Conservation (phyloP, 768 basidiomycete species). For the Cystofilobasidium ferigula region DNA sequence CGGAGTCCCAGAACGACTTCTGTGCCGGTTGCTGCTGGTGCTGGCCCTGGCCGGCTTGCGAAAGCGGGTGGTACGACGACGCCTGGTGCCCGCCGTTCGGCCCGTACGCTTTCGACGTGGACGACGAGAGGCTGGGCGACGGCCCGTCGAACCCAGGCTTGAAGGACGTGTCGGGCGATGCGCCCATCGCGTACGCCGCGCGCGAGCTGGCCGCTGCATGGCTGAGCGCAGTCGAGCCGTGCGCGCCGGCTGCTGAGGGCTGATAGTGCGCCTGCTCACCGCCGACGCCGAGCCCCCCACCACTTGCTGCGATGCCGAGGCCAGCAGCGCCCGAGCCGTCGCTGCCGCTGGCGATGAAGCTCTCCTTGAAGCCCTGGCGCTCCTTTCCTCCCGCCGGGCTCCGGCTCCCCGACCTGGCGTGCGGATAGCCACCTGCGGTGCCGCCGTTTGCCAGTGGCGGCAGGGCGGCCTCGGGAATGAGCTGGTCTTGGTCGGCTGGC, state of each 20-base stretch:
- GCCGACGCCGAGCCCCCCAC: too few species aligned
- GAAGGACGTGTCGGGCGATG: too few species aligned
- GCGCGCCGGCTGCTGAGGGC: neutral
- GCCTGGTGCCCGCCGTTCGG: neutral
- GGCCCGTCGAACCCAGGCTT: neutral
- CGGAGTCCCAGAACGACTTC: conserved; percentile 30
- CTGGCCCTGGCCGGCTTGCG: neutral
- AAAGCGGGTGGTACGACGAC: neutral
- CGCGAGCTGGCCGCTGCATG: too few species aligned
- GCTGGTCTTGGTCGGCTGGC: neutral
- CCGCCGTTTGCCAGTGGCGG: neutral
- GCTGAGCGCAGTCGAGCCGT: too few species aligned
- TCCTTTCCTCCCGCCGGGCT: too few species aligned
- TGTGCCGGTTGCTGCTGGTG: neutral
- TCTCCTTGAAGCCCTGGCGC: neutral
- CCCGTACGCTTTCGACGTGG: too few species aligned
- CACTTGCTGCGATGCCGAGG: neutral
- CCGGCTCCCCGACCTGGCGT: too few species aligned
- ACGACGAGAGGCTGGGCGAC: neutral
- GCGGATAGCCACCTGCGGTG: too few species aligned
- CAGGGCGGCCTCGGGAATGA: neutral
- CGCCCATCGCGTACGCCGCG: too few species aligned
- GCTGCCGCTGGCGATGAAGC: neutral
- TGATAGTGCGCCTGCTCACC: neutral
- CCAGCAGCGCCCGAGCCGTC: neutral